Percentiles rank a stretch among this genome's conserved stretches.
Evolutionary conservation across 768 basidiomycete genomes (phyloP).

Genomic region (Boletellus emodensis): DNA sequence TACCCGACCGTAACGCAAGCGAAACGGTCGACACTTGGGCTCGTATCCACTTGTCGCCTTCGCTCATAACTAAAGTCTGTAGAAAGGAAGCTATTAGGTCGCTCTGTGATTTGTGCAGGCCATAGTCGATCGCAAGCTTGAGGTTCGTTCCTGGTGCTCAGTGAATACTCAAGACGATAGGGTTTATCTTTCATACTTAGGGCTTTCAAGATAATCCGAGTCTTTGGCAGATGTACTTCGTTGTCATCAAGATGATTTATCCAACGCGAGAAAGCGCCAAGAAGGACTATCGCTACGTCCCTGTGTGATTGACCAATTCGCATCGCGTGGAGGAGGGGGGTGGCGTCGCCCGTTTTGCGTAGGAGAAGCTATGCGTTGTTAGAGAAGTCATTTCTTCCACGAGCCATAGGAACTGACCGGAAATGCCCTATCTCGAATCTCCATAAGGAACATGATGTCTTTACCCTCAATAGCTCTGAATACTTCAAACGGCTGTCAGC

Average conservation of each 20-base stretch:
- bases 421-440: constrained; percentile 76
- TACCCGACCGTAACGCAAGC: constrained; percentile 64
- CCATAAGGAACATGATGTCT: constrained; percentile 80
- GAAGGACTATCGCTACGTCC: constrained; percentile 81
- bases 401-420: constrained; percentile 47
- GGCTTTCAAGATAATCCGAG: constrained; percentile 70
- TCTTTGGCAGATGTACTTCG: constrained; percentile 65
- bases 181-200: constrained; percentile 67
- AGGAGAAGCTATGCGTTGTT: constrained; percentile 55
- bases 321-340: constrained; percentile 90
- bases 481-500: constrained; percentile 54
- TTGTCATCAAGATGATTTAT: constrained; percentile 85
- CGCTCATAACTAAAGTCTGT: constrained; percentile 94
- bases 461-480: constrained; percentile 82
- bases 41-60: constrained; percentile 88
- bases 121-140: constrained; percentile 89
- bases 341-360: constrained; percentile 80
- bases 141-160: constrained; percentile 70
- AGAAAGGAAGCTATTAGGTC: constrained; percentile 89
- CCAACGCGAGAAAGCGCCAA: constrained; percentile 90
- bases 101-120: constrained; percentile 73
- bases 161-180: constrained; percentile 74
- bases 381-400: background rate
- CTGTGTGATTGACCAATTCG: constrained; percentile 68
- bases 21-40: constrained; percentile 65